phyloP scores from a whole-genome alignment of 2,329 filamentous ascomycete species.

The Cordyceps tenuipes region DNA sequence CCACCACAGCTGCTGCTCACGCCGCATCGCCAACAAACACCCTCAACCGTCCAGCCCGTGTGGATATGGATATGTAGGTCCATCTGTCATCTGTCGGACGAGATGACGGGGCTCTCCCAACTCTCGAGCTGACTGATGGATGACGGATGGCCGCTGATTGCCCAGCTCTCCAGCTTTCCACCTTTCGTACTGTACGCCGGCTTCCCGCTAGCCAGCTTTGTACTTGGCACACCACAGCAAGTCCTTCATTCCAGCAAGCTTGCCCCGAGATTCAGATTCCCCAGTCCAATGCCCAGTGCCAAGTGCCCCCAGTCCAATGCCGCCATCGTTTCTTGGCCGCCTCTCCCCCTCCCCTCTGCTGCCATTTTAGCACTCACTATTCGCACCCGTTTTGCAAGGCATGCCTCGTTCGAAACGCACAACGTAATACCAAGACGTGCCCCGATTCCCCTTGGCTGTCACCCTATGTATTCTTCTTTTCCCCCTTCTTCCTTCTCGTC shows the following conservation, averaged over 20 bases:
- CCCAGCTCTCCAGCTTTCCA: not conserved
- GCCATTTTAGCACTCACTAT: not conserved
- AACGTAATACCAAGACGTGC: constrained; percentile 5
- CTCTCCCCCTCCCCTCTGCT: not conserved
- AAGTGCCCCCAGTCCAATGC: not conserved
- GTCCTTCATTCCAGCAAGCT: not conserved
- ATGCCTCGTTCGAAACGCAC: not conserved
- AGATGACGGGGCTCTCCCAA: not conserved
- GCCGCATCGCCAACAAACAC: not conserved
- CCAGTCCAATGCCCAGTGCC: not conserved
- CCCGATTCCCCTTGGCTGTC: not conserved
- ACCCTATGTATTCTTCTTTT: not conserved
- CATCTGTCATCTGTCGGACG: not conserved
- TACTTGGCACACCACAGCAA: constrained; percentile 8
- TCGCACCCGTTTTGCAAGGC: not conserved
- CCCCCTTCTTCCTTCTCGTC: not conserved
- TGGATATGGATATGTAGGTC: not conserved
- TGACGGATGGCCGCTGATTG: not conserved
- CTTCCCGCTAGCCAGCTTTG: constrained; percentile 1
- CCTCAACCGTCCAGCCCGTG: not conserved
- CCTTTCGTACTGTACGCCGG: not conserved
- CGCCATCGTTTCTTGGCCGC: not conserved
- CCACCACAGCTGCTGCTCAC: not conserved
- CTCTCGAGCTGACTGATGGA: not conserved
- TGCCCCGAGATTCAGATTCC: not conserved